Percentiles rank a stretch among this genome's conserved stretches.
Conservation (phyloP, 2,329 filamentous ascomycete species). For the Pestalotiopsis sp. region DNA sequence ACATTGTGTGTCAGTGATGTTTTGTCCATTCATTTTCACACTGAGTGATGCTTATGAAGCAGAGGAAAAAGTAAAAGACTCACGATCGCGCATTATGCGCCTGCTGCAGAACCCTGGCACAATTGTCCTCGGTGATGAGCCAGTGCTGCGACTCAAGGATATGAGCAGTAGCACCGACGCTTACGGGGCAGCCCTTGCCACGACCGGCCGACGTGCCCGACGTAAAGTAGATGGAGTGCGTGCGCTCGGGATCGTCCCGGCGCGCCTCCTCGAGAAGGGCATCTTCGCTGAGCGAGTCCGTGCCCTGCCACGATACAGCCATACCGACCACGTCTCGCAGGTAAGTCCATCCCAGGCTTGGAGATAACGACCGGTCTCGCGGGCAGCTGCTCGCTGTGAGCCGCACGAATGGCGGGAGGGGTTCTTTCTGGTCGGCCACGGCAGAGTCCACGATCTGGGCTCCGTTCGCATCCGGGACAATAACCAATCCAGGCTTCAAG, state of each 20-base stretch:
- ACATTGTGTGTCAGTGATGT: background rate
- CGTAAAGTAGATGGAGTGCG: conserved; percentile 17
- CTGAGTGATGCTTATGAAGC: no score
- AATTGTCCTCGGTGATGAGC: conserved; percentile 11
- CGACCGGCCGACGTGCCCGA: conserved; percentile 16
- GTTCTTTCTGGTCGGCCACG: conserved; percentile 1
- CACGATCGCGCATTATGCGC: conserved; percentile 15
- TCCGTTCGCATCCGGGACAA: conserved; percentile 1
- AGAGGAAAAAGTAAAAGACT: background rate
- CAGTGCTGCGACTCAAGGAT: conserved; percentile 16
- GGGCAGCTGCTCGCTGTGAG: background rate
- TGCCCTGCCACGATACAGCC: background rate
- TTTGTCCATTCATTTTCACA: no score
- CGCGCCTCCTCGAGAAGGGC: background rate
- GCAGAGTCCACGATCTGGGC: conserved; percentile 9
- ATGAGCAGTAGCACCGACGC: conserved; percentile 14
- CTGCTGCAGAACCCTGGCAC: conserved; percentile 12
- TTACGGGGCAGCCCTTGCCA: conserved; percentile 16
- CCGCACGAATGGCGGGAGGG: conserved; percentile 3
- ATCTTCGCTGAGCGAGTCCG: background rate
- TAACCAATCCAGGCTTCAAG: conserved; percentile 14
- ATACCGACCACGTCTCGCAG: background rate
- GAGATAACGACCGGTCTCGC: background rate
- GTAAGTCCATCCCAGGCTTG: background rate
- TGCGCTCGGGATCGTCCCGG: conserved; percentile 4